Evolutionary conservation across 2,329 filamentous ascomycete genomes (phyloP).

Genomic region (Juglanconis oblonga): DNA sequence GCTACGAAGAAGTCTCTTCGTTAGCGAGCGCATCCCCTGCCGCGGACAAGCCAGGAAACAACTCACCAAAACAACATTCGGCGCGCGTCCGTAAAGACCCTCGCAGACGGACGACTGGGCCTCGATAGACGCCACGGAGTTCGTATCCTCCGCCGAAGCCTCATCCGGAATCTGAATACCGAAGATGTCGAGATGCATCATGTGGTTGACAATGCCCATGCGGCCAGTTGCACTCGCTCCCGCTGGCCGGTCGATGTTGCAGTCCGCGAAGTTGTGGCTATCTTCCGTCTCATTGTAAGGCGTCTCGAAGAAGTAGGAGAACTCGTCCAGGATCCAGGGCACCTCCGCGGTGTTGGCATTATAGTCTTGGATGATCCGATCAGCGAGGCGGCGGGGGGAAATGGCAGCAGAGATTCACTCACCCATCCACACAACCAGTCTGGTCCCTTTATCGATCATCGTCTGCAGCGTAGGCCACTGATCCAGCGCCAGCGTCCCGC

Average conservation of each 20-base stretch:
- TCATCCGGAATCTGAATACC: constrained; percentile 28
- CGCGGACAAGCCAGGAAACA: not conserved
- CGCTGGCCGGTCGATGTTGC: constrained; percentile 61
- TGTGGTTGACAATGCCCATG: constrained; percentile 60
- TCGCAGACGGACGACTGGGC: constrained; percentile 38
- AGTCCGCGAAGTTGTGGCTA: constrained; percentile 54
- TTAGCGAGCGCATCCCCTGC: not conserved
- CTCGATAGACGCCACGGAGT: constrained; percentile 42
- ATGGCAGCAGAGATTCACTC: constrained; percentile 20
- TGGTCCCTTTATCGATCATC: constrained; percentile 59
- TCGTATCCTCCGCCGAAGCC: constrained; percentile 36
- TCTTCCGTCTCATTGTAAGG: constrained; percentile 60
- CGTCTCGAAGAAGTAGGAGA: constrained; percentile 61
- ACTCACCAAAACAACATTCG: constrained; percentile 32
- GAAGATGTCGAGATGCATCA: constrained; percentile 48
- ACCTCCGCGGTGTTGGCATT: constrained; percentile 45
- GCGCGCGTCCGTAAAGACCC: constrained; percentile 27
- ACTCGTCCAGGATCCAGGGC: constrained; percentile 64
- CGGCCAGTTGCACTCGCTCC: constrained; percentile 34
- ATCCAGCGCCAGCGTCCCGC: constrained; percentile 36
- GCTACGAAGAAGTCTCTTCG: not conserved
- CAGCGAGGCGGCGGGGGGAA: constrained; percentile 10
- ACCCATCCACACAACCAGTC: constrained; percentile 71
- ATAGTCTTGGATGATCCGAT: constrained; percentile 53
- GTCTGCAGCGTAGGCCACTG: constrained; percentile 69